Percentiles rank a stretch among this genome's conserved stretches.
phyloP scores from a whole-genome alignment of 2,329 filamentous ascomycete genomes.

The Sclerotinia glacialis region DNA sequence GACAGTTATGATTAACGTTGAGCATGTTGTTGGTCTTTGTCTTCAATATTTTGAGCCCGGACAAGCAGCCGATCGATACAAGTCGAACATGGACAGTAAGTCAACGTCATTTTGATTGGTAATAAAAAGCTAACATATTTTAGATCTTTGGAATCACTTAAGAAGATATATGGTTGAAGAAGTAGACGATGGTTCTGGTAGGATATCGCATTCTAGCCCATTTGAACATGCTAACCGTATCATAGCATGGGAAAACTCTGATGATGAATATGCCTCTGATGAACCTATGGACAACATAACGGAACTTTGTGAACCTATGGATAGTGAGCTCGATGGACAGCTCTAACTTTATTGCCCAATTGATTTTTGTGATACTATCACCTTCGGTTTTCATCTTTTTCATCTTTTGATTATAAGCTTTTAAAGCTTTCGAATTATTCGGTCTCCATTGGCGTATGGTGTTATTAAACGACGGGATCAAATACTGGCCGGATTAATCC shows the following conservation, averaged over 20 bases:
- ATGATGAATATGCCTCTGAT: constrained; percentile 47
- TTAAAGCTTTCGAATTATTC: constrained; percentile 6
- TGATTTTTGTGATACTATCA: constrained; percentile 9
- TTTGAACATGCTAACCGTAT: constrained; percentile 8
- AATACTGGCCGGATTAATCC: neutral
- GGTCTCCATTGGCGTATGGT: constrained; percentile 16
- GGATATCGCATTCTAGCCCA: constrained; percentile 7
- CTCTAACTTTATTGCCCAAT: constrained; percentile 19
- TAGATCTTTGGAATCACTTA: constrained; percentile 32
- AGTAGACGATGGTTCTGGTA: constrained; percentile 43
- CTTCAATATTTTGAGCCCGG: constrained; percentile 31
- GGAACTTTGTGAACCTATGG: constrained; percentile 46
- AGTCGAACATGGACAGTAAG: constrained; percentile 29
- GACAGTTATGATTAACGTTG: constrained; percentile 33
- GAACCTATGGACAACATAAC: constrained; percentile 53
- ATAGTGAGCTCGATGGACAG: constrained; percentile 38
- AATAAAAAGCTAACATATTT: constrained; percentile 22
- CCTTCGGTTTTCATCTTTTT: neutral
- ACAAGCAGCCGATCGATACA: constrained; percentile 25
- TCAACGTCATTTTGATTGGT: constrained; percentile 5
- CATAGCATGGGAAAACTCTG: constrained; percentile 39
- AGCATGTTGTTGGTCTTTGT: constrained; percentile 32
- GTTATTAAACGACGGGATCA: neutral
- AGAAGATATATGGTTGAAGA: constrained; percentile 40
- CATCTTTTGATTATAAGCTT: constrained; percentile 10